Percentiles rank a stretch among this genome's conserved stretches.
phyloP scores from a whole-genome alignment of 345 rosid species.

The Pugionium cornutum region DNA sequence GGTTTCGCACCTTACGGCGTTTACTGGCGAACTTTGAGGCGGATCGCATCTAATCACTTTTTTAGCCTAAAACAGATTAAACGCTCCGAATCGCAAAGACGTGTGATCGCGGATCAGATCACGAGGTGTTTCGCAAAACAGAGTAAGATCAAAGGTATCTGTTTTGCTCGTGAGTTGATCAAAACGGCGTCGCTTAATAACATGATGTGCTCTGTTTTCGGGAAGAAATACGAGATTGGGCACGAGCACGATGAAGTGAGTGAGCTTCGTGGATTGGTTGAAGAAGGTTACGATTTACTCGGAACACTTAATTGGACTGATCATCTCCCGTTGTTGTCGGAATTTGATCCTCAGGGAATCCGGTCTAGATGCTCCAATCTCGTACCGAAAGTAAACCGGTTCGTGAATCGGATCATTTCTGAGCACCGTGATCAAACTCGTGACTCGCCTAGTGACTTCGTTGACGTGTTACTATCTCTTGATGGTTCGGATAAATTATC shows the following conservation, averaged over 20 bases:
- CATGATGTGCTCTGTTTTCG: constrained; percentile 81
- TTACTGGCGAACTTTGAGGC: constrained; percentile 69
- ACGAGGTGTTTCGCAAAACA: constrained; percentile 31
- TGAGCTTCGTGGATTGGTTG: constrained; percentile 55
- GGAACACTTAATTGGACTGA: constrained; percentile 74
- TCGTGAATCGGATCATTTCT: constrained; percentile 53
- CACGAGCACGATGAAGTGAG: constrained; percentile 43
- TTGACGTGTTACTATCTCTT: constrained; percentile 62
- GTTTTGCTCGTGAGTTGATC: constrained; percentile 50
- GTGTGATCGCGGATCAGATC: constrained; percentile 54
- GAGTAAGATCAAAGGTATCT: constrained; percentile 21
- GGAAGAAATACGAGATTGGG: constrained; percentile 50
- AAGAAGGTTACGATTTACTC: constrained; percentile 67
- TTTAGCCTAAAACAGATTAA: constrained; percentile 64
- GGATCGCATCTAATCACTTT: constrained; percentile 62
- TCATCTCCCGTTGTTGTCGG: constrained; percentile 64
- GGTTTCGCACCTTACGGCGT: constrained; percentile 78
- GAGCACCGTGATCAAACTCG: constrained; percentile 48
- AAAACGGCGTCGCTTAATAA: constrained; percentile 69
- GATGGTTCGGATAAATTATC: constrained; percentile 55
- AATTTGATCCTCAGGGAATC: constrained; percentile 67
- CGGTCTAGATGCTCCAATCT: constrained; percentile 62
- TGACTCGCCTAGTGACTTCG: constrained; percentile 53
- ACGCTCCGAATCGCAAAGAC: constrained; percentile 50
- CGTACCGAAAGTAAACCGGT: constrained; percentile 66